Evolutionary conservation across 2,329 filamentous ascomycete genomes (phyloP), one percentile per base, ranked within the genome.

Genomic region (Parascedosporium putredinis): DNA sequence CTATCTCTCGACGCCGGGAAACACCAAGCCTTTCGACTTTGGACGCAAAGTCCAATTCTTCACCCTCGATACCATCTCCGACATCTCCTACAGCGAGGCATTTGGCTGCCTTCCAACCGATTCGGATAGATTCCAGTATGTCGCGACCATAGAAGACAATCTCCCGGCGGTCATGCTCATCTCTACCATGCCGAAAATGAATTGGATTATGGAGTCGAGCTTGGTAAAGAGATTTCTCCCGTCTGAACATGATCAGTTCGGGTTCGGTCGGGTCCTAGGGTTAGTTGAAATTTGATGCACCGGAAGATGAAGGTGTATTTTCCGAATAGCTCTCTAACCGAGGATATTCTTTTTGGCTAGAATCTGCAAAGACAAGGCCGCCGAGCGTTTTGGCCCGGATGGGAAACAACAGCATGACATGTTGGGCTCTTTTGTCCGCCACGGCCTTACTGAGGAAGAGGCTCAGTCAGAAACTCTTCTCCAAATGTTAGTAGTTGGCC

Each of bases 11-110:
- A 61, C 43, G n/a, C 55, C 62, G 12, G 45, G 23, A 20, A 50
- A 49, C 6, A 68, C 64, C 48, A 70, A 73, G 46, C 55, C 66
- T 14, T 62, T 74, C 55, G 73, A 79, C 51, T 57, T 78, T 20
- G 70, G 67, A 3, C 61, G 61, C 5, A 70, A 72, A 25, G 66
- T 67, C 2, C 71, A 75, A 36, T 76, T 67, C 61, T 71, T 77
- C 40, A 75, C 74, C 0, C 58, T 79, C 0, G 76, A 79, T 52
- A 70, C 77, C 22, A 74, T 79, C 42, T 73, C 69, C 7, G 67
- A 69, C 14, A 53, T 79, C 10, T 72, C 72, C 2, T 71, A 77
- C 38, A 73, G 73, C 6, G 57, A 68, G 29, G 60, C 67, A 0
- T 73, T 76, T 52, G 71, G 73, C 10, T 73, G 69, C 55, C 51